A percentile compares a stretch with the other conserved stretches of the same genome.
Conservation (phyloP, 2,329 filamentous ascomycete species). For the Eutypa lata region DNA sequence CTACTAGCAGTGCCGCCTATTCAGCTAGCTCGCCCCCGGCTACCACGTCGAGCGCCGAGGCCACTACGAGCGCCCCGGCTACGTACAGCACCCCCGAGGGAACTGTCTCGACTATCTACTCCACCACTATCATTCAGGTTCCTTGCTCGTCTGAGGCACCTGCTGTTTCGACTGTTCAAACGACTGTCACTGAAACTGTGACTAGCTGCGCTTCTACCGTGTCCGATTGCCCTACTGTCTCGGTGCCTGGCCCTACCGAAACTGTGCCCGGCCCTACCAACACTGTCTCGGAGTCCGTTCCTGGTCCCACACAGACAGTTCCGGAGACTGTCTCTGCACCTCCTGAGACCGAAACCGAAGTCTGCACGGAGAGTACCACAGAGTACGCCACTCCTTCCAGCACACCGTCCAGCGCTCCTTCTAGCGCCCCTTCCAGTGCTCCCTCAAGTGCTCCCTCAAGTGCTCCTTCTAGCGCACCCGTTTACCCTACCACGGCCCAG, state of each 20-base stretch:
- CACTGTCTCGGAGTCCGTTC: background rate
- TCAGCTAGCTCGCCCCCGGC: conserved; percentile 1
- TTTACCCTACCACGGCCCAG: background rate
- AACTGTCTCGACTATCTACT: background rate
- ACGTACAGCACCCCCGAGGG: background rate
- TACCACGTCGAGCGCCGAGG: background rate
- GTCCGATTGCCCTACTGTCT: background rate
- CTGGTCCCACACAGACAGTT: background rate
- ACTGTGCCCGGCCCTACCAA: background rate
- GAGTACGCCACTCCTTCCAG: background rate
- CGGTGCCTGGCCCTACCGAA: background rate
- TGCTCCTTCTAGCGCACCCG: background rate
- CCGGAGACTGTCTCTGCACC: background rate
- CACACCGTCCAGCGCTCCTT: background rate
- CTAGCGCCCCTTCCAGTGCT: background rate
- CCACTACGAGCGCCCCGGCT: background rate
- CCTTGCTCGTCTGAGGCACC: no score
- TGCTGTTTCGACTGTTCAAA: background rate
- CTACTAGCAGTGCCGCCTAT: background rate
- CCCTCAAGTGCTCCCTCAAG: background rate
- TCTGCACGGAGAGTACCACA: background rate
- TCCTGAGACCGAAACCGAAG: background rate
- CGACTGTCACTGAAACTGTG: background rate
- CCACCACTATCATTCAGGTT: background rate
- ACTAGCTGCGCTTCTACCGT: background rate